These are phyloP conservation scores for Arabidopsis thaliana DNA, from an alignment of 345 rosid genomes.

Conservation along the genomic window TAIR10.1 NC_003074.8:18585501-18586000, in stretches of 20 bases:
- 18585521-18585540: constrained; percentile 79
- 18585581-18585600: constrained; percentile 36
- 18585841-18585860: neutral
- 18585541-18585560: constrained; percentile 83
- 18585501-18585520: constrained; percentile 77
- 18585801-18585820: neutral
- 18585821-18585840: neutral
- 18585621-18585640: neutral
- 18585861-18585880: neutral
- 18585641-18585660: constrained; percentile 11
- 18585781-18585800: constrained; percentile 5
- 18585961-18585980: neutral
- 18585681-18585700: neutral
- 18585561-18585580: constrained; percentile 85
- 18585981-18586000: constrained; percentile 64
- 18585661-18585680: neutral
- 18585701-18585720: constrained; percentile 19
- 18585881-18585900: neutral
- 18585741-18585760: neutral
- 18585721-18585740: constrained; percentile 35
- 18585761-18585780: neutral
- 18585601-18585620: neutral
- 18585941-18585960: neutral
- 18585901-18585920: neutral
- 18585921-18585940: too few relatives aligned